Evolutionary conservation across 495 filamentous ascomycete genomes (phyloP), one percentile per base, ranked within the genome.

Genomic region (Podospora conica): DNA sequence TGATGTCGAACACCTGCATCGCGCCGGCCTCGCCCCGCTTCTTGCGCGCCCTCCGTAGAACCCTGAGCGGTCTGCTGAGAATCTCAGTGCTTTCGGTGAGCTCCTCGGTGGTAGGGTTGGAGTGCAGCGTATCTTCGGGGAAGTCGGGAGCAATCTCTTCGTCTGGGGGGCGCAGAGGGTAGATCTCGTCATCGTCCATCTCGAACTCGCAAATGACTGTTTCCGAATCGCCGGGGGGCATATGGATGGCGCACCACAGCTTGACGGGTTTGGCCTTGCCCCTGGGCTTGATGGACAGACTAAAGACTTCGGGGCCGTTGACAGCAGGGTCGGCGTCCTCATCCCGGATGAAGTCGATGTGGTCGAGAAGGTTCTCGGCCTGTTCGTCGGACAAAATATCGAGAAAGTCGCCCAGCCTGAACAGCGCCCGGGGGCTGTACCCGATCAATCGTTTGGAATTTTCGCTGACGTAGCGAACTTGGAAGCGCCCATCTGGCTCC

Each of bases 1-100:
- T 90, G 65, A 97, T 91, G 74, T 93, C 93, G 73, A 96, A 96
- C 8, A 96, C 91, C 71, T 96, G 91, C 91, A 97, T 96, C 0
- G 90, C 88, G 40, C 92, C 91, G 21, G 92, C 90, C 70, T 96
- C 93, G 15, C 93, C 93, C 69, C 84, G 88, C 56, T 88, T 76
- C 65, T 90, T 88, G 8, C 92, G 84, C 0, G 91, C 89, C 75
- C 85, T 90, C n/a, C 91, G 84, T 20, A 96, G 78, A 4, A 94
- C 84, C 11, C 93, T 82, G 29, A 98, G 80, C 6, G 94, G 92
- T 66, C 86, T 91, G 74, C 89, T 94, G 53, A 80, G 77, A 66
- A 85, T 88, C 59, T 88, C 80, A 0, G 91, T 96, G 67, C 88
- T 90, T 70, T 91, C 90, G 3, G 82, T 80, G 18, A 89, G 78